A percentile compares a stretch with the other conserved stretches of the same genome.
Evolutionary conservation across 495 filamentous ascomycete species (phyloP).

Genomic region (Penicillium macrosclerotiorum): DNA sequence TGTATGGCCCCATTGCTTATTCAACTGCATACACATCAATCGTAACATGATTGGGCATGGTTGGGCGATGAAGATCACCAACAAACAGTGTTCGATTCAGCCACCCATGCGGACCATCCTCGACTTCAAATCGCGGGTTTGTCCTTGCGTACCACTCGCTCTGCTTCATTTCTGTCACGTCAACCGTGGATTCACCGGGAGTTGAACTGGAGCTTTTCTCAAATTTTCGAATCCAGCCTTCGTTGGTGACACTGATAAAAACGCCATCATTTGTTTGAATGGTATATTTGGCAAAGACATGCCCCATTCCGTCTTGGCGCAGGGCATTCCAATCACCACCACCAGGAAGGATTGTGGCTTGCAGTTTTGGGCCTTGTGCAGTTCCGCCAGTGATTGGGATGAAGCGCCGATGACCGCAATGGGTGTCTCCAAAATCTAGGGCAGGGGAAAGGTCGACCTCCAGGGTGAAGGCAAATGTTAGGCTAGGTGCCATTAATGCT

Average conservation of each 20-base stretch:
- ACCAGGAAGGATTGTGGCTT: conserved; percentile 5
- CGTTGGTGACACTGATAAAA: conserved; percentile 8
- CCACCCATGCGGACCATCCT: conserved; percentile 2
- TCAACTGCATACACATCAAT: conserved; percentile 11
- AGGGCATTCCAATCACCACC: conserved; percentile 10
- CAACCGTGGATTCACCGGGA: not conserved
- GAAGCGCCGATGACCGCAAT: not conserved
- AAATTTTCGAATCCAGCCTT: conserved; percentile 7
- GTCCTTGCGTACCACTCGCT: conserved; percentile 10
- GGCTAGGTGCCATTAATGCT: conserved; percentile 4
- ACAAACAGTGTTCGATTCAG: conserved; percentile 11
- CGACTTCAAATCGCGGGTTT: conserved; percentile 9
- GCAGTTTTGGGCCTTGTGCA: conserved; percentile 5
- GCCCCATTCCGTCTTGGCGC: conserved; percentile 1
- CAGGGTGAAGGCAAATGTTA: conserved; percentile 7
- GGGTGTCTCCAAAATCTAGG: conserved; percentile 6
- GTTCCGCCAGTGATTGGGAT: conserved; percentile 8
- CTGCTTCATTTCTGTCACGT: not conserved
- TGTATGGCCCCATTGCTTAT: not conserved
- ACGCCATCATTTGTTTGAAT: conserved; percentile 3
- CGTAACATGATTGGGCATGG: conserved; percentile 4
- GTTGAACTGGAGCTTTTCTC: not conserved
- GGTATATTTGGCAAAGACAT: conserved; percentile 6
- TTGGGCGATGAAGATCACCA: conserved; percentile 6
- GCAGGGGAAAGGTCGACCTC: conserved; percentile 6